Evolutionary conservation across 108 stramenopile genomes (phyloP).

Genomic region (Fistulifera pelliculosa): DNA sequence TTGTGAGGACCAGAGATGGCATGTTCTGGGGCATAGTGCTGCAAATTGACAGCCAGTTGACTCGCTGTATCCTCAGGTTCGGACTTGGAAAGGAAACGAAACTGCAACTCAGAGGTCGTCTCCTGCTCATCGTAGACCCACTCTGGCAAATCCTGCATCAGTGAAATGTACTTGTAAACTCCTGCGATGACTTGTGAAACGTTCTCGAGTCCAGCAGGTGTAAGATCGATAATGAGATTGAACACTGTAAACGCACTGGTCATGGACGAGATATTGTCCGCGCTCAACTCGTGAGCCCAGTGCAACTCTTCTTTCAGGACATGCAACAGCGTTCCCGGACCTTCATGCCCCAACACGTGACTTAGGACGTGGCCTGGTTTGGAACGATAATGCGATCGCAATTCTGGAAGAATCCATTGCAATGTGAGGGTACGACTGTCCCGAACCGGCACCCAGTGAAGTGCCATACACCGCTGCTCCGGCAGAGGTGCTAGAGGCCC

Average conservation of each 20-base stretch:
- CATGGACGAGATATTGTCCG: conserved; percentile 28
- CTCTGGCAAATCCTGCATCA: conserved; percentile 41
- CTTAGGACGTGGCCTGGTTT: conserved; percentile 49
- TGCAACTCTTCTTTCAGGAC: conserved; percentile 39
- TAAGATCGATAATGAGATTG: conserved; percentile 44
- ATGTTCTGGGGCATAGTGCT: conserved; percentile 23
- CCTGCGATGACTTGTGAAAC: conserved; percentile 52
- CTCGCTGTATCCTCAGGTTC: conserved; percentile 51
- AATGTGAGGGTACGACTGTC: conserved; percentile 25
- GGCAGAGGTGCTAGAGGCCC: not conserved
- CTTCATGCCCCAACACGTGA: conserved; percentile 80
- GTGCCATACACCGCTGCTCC: conserved; percentile 12
- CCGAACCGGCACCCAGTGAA: conserved; percentile 31
- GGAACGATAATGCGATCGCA: conserved; percentile 14
- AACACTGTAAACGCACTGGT: conserved; percentile 45
- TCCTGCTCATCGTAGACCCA: conserved; percentile 57
- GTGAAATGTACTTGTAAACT: conserved; percentile 50
- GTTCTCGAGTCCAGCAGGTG: conserved; percentile 48
- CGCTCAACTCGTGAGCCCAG: conserved; percentile 63
- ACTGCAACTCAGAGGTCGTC: conserved; percentile 39
- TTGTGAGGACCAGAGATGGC: conserved; percentile 47
- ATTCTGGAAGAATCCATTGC: conserved; percentile 37
- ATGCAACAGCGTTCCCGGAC: conserved; percentile 51
- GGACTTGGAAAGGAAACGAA: conserved; percentile 53
- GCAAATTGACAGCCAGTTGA: conserved; percentile 44